These are phyloP conservation scores for Vitis hybrid DNA, from an alignment of 177 flowering plant species.

Conservation along the genomic window DNA sequence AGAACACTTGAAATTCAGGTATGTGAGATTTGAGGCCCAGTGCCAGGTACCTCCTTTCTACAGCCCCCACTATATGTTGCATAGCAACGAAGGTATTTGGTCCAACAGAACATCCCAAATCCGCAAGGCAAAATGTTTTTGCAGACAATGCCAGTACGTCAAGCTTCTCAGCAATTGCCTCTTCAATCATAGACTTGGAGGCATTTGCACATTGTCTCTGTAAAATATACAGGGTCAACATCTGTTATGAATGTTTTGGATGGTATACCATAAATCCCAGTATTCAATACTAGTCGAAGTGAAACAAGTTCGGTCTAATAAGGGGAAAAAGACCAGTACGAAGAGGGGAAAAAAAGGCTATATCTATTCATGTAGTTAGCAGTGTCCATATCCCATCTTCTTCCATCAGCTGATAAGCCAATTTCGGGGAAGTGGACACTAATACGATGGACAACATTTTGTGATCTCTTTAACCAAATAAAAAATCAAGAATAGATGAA, in stretches of 20 bases:
- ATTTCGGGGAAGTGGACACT: no score
- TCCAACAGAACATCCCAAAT: slow-evolving; percentile 54
- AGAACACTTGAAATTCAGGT: slow-evolving; percentile 28
- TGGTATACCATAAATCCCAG: no score
- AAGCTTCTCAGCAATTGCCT: slow-evolving; percentile 24
- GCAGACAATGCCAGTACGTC: slow-evolving; percentile 12
- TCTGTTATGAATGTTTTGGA: no score
- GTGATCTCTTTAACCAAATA: no score
- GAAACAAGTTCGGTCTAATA: background rate
- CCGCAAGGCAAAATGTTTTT: slow-evolving; percentile 29
- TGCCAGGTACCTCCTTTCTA: slow-evolving; percentile 21
- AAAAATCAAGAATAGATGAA: no score
- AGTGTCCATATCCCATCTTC: no score
- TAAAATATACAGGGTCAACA: background rate
- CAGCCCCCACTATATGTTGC: slow-evolving; percentile 27
- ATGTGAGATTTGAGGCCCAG: background rate
- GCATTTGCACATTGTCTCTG: slow-evolving; percentile 13
- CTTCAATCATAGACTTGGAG: slow-evolving; percentile 10
- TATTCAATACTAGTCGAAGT: no score
- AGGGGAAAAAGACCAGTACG: background rate
- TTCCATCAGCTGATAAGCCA: no score
- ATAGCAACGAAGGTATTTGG: slow-evolving; percentile 44
- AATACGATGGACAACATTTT: no score
- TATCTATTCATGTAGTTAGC: no score
- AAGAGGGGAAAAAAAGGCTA: background rate